phyloP scores from a whole-genome alignment of 495 filamentous ascomycete genomes.

The Glonium stellatum region DNA sequence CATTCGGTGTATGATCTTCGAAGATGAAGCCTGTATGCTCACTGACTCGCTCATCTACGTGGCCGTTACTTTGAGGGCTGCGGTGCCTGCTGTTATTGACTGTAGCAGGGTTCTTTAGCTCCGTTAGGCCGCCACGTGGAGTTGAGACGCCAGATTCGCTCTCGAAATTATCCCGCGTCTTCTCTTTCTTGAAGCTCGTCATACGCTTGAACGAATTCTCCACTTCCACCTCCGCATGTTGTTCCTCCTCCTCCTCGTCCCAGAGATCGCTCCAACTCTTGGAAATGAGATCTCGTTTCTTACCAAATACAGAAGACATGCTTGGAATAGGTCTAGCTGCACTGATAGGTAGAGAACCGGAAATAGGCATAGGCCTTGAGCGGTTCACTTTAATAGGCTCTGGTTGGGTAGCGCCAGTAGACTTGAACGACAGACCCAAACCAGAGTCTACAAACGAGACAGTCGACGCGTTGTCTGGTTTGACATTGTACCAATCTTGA shows the following conservation, averaged over 20 bases:
- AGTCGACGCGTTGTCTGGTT: slow-evolving; percentile 66
- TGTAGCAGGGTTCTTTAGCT: slow-evolving; percentile 34
- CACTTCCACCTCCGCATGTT: slow-evolving; percentile 24
- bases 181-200: slow-evolving; percentile 25
- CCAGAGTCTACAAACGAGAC: slow-evolving; percentile 71
- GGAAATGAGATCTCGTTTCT: slow-evolving; percentile 64
- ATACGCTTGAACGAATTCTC: slow-evolving; percentile 24
- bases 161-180: slow-evolving; percentile 21
- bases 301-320: slow-evolving; percentile 72
- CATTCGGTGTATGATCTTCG: slow-evolving; percentile 50
- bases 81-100: slow-evolving; percentile 32
- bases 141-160: slow-evolving; percentile 30
- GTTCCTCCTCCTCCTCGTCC: slow-evolving; percentile 75
- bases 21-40: slow-evolving; percentile 62
- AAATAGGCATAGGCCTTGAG: slow-evolving; percentile 51
- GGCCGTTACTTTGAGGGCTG: slow-evolving; percentile 18
- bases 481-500: slow-evolving; percentile 40
- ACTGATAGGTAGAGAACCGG: slow-evolving; percentile 71
- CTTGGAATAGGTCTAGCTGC: slow-evolving; percentile 53
- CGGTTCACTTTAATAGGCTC: slow-evolving; percentile 35
- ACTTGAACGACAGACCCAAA: slow-evolving; percentile 62
- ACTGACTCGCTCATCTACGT: slow-evolving; percentile 39
- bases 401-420: slow-evolving; percentile 45
- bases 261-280: slow-evolving; percentile 98
- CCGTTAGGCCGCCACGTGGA: slow-evolving; percentile 32